Conservation (phyloP, 139 green algal species). For the Diplosphaera chodatii region DNA sequence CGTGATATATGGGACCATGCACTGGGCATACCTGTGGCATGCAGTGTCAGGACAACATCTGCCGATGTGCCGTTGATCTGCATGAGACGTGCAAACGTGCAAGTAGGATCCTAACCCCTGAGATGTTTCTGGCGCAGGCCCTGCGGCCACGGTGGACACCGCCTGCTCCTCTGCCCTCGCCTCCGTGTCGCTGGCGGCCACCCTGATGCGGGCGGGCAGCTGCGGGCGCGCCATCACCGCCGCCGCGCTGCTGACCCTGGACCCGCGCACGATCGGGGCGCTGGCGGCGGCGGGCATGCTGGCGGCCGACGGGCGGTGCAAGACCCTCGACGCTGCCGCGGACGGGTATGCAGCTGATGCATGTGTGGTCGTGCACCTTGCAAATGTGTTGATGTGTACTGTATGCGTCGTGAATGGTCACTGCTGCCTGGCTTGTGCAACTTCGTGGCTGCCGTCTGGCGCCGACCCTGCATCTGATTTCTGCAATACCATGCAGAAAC, state of each 20-base stretch:
- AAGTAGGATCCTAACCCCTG: no score
- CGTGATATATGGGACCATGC: no score
- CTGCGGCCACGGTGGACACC: slow-evolving; percentile 72
- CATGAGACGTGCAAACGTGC: no score
- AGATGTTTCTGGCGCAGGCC: slow-evolving; percentile 32
- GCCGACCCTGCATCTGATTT: no score
- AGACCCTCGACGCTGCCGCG: slow-evolving; percentile 67
- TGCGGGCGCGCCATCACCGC: slow-evolving; percentile 14
- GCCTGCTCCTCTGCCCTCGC: slow-evolving; percentile 76
- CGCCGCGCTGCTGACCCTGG: slow-evolving; percentile 39
- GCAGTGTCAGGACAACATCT: no score
- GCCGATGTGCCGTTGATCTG: no score
- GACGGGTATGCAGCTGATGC: slow-evolving; percentile 50
- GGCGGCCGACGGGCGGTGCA: slow-evolving; percentile 66
- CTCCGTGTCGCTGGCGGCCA: slow-evolving; percentile 37
- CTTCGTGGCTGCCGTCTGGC: no score
- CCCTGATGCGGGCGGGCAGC: neutral
- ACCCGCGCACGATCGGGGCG: slow-evolving; percentile 43
- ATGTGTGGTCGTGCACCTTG: neutral
- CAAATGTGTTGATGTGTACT: neutral
- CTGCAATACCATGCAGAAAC: no score
- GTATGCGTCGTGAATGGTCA: no score
- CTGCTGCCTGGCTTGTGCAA: no score
- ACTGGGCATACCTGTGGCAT: no score
- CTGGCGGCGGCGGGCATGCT: slow-evolving; percentile 54